Evolutionary conservation across 148 eudicot species (phyloP).

Genomic region (Gaultheria prostrata): DNA sequence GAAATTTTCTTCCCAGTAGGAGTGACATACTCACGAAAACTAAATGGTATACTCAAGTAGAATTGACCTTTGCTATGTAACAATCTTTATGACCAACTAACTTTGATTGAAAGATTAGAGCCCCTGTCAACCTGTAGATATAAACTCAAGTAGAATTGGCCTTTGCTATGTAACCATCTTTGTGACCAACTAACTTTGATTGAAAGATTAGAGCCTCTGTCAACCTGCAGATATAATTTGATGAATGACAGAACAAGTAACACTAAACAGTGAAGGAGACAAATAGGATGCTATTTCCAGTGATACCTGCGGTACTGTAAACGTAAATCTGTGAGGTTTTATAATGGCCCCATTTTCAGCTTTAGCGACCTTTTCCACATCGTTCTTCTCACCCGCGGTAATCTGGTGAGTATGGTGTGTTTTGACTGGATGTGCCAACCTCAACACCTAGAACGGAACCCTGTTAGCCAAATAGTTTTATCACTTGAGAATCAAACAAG

Average conservation of each 20-base stretch:
- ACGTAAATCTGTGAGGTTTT: slow-evolving; percentile 61
- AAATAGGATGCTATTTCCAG: neutral
- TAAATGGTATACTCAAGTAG: slow-evolving; percentile 69
- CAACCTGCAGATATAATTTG: slow-evolving; percentile 47
- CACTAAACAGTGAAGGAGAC: neutral
- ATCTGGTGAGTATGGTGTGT: slow-evolving; percentile 52
- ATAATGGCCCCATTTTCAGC: slow-evolving; percentile 61
- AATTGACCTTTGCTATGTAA: too few species aligned
- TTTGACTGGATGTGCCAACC: slow-evolving; percentile 60
- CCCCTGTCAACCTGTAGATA: too few species aligned
- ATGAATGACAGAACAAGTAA: neutral
- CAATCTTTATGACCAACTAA: too few species aligned
- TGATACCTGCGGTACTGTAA: slow-evolving; percentile 76
- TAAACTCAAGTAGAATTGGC: too few species aligned
- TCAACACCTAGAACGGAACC: slow-evolving; percentile 99
- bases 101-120: too few species aligned
- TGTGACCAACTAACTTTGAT: slow-evolving; percentile 78
- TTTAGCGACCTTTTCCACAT: slow-evolving; percentile 33
- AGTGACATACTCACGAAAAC: slow-evolving; percentile 80
- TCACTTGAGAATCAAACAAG: slow-evolving; percentile 40
- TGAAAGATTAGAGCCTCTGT: slow-evolving; percentile 80
- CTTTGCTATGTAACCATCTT: slow-evolving; percentile 52
- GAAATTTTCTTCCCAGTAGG: slow-evolving; percentile 88
- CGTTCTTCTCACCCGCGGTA: slow-evolving; percentile 34
- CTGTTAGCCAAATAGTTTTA: slow-evolving; percentile 81